A percentile compares a stretch with the other conserved stretches of the same genome.
These are phyloP conservation scores for Tremella yokohamensis DNA, from an alignment of 768 basidiomycete species.

Conservation along the genomic window DNA sequence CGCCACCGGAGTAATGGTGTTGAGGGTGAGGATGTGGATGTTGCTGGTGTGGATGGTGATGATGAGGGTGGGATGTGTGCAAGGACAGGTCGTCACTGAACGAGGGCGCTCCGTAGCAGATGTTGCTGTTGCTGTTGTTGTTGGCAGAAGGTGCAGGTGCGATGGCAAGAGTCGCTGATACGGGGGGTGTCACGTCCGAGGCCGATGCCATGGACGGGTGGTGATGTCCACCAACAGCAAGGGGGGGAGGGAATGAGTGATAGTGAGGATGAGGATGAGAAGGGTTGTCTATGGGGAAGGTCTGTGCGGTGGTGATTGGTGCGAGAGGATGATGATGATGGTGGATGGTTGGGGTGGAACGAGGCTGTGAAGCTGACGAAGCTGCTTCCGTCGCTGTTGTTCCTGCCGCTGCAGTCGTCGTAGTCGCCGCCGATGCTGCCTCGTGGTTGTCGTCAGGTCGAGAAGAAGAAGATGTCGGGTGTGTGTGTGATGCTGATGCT, in stretches of 20 bases:
- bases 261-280: slow-evolving; percentile 1
- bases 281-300: slow-evolving; percentile 1
- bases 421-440: too few species aligned
- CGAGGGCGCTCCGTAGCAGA: not conserved
- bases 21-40: too few species aligned
- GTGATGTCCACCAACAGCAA: not conserved
- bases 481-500: not conserved
- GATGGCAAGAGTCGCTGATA: not conserved
- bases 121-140: not conserved
- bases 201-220: not conserved
- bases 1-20: not conserved
- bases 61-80: slow-evolving; percentile 3
- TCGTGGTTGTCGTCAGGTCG: too few species aligned
- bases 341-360: not conserved
- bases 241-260: not conserved
- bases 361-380: slow-evolving; percentile 2
- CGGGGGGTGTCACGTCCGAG: not conserved
- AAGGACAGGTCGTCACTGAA: slow-evolving; percentile 12
- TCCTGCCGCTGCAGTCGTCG: too few species aligned
- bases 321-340: not conserved
- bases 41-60: too few species aligned
- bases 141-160: too few species aligned
- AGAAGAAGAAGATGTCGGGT: too few species aligned
- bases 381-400: too few species aligned
- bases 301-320: not conserved